A percentile compares a stretch with the other conserved stretches of the same genome.
Evolutionary conservation across 73 alveolate genomes (phyloP).

Genomic region (Paramecium sonneborni): DNA sequence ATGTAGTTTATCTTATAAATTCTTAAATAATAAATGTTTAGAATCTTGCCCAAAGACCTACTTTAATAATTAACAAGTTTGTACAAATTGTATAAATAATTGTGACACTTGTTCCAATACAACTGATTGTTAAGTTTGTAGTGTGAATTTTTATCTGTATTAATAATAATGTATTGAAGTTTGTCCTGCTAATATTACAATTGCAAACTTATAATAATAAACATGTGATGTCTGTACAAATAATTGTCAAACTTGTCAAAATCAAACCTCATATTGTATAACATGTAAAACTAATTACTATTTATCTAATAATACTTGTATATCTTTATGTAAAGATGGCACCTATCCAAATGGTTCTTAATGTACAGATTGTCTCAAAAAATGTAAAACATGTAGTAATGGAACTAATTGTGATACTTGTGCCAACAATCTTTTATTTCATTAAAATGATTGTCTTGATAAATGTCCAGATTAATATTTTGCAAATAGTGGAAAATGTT

Average conservation of each 20-base stretch:
- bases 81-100: not conserved
- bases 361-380: not conserved
- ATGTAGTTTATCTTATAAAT: not conserved
- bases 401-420: not conserved
- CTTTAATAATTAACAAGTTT: not conserved
- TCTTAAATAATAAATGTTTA: not conserved
- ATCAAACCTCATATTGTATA: not conserved
- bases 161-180: not conserved
- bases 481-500: not conserved
- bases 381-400: constrained; percentile 15
- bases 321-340: not conserved
- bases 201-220: not conserved
- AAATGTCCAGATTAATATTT: constrained; percentile 10
- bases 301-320: not conserved
- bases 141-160: not conserved
- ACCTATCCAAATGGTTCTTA: not conserved
- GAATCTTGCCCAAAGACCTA: not conserved
- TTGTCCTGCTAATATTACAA: not conserved
- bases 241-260: constrained; percentile 9
- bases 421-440: not conserved
- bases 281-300: not conserved
- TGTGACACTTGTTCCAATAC: not conserved
- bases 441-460: not conserved
- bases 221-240: not conserved
- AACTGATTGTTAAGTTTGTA: not conserved